Conservation (phyloP, 192 early-diverging fungal species). For the Backusella circina region DNA sequence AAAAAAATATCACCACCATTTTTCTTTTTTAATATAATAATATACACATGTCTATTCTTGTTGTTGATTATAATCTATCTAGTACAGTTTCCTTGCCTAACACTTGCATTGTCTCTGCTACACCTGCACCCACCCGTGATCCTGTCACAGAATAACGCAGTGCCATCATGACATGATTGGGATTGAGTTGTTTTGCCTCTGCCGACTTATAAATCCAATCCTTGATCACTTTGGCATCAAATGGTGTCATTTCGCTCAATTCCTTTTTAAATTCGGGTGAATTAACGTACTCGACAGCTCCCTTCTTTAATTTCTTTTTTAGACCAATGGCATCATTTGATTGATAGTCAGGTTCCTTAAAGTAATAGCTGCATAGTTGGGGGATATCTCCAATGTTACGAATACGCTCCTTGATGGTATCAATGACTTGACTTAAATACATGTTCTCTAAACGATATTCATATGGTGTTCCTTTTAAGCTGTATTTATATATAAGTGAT, state of each 20-base stretch:
- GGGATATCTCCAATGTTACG: conserved; percentile 54
- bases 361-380: conserved; percentile 48
- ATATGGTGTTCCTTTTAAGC: neutral
- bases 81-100: conserved; percentile 40
- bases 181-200: conserved; percentile 34
- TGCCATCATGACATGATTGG: conserved; percentile 58
- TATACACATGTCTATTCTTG: neutral
- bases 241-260: neutral
- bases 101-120: conserved; percentile 49
- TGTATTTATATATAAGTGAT: neutral
- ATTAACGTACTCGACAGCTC: conserved; percentile 20
- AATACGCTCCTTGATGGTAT: conserved; percentile 54
- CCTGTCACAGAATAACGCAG: conserved; percentile 67
- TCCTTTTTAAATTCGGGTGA: neutral
- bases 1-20: neutral
- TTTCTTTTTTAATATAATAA: neutral
- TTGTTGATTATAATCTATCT: conserved; percentile 13
- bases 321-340: conserved; percentile 38
- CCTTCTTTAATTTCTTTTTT: conserved; percentile 33
- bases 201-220: conserved; percentile 33
- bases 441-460: conserved; percentile 22
- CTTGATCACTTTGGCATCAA: conserved; percentile 34
- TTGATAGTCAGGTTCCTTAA: conserved; percentile 45
- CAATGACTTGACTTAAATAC: conserved; percentile 45
- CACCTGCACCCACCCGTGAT: conserved; percentile 51